Percentiles rank a stretch among this genome's conserved stretches.
Conservation (phyloP, 768 basidiomycete genomes). For the Tephrocybe sp. region DNA sequence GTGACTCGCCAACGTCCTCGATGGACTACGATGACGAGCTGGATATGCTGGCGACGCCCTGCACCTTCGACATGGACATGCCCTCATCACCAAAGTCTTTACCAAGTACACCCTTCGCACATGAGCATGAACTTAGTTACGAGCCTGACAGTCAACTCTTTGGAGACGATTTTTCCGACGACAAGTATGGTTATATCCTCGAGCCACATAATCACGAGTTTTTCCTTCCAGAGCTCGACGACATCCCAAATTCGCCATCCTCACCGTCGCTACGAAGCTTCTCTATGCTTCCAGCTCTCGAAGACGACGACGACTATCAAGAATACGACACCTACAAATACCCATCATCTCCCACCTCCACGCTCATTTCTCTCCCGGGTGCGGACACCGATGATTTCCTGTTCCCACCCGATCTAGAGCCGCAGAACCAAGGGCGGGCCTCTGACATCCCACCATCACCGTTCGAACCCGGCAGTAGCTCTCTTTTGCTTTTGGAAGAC, state of each 20-base stretch:
- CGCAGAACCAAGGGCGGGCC: background rate
- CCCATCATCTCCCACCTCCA: conserved; percentile 22
- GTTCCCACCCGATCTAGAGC: conserved; percentile 11
- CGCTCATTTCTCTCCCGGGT: conserved; percentile 32
- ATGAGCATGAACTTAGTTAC: conserved; percentile 1
- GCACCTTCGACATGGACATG: conserved; percentile 15
- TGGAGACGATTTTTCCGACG: background rate
- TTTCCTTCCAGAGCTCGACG: conserved; percentile 15
- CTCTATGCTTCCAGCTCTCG: conserved; percentile 25
- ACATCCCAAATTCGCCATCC: conserved; percentile 13
- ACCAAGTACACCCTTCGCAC: conserved; percentile 11
- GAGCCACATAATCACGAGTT: conserved; percentile 8
- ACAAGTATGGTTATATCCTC: background rate
- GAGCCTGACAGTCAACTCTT: conserved; percentile 8
- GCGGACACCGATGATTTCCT: conserved; percentile 34
- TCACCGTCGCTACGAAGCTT: conserved; percentile 21
- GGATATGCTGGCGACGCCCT: conserved; percentile 22
- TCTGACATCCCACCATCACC: background rate
- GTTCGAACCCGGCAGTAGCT: conserved; percentile 13
- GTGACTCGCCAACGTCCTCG: conserved; percentile 8
- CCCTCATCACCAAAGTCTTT: conserved; percentile 23
- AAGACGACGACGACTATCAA: conserved; percentile 24
- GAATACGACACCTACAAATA: conserved; percentile 8
- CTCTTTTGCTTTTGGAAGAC: conserved; percentile 40
- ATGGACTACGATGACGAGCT: conserved; percentile 17